Conservation (phyloP, 768 basidiomycete species). For the Mycena haematopus region DNA sequence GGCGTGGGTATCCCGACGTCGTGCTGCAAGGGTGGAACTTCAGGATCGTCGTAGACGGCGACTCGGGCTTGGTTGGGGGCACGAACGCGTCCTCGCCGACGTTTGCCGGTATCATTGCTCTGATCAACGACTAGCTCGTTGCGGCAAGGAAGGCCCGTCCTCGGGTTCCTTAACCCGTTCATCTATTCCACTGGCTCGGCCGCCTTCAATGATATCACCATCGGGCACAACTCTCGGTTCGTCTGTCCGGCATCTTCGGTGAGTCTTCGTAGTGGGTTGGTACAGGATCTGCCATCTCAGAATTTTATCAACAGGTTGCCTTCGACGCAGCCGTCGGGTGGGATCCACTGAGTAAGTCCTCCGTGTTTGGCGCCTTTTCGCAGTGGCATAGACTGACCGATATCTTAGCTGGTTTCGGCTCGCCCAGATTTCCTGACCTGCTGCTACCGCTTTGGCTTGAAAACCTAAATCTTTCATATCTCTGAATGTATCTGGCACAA, state of each 20-base stretch:
- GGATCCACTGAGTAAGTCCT: slow-evolving; percentile 9
- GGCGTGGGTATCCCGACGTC: slow-evolving; percentile 20
- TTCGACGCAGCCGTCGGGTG: slow-evolving; percentile 9
- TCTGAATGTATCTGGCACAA: no score
- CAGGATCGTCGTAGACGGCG: background rate
- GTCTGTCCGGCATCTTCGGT: slow-evolving; percentile 8
- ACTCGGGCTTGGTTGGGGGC: background rate
- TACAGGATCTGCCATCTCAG: background rate
- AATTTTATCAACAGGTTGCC: background rate
- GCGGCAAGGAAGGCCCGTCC: background rate
- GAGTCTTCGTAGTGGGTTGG: background rate
- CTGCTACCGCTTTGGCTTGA: slow-evolving; percentile 6
- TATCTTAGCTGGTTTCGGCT: background rate
- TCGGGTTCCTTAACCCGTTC: slow-evolving; percentile 13
- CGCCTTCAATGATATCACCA: slow-evolving; percentile 2
- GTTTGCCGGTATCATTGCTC: slow-evolving; percentile 3
- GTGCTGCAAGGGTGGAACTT: background rate
- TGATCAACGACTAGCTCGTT: slow-evolving; percentile 9
- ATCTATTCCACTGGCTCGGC: background rate
- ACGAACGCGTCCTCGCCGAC: slow-evolving; percentile 9
- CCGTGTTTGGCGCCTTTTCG: background rate
- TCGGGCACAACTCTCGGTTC: slow-evolving; percentile 5
- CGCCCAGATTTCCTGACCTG: background rate
- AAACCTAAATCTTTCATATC: background rate
- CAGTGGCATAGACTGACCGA: background rate